These are phyloP conservation scores for Curvularia eragrostidis DNA, from an alignment of 2,329 filamentous ascomycete genomes.

Conservation along the genomic window DNA sequence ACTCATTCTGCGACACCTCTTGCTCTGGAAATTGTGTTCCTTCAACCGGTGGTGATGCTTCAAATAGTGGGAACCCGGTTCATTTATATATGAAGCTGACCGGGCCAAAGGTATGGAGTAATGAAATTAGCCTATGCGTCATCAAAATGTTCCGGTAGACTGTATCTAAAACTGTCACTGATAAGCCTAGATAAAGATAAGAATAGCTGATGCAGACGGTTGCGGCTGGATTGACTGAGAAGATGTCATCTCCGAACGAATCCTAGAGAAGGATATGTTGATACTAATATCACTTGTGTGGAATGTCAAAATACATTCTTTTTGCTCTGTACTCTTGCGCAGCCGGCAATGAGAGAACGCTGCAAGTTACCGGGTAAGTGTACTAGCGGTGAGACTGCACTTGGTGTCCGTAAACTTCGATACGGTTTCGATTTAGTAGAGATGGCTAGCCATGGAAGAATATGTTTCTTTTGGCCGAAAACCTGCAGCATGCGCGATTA, in stretches of 20 bases:
- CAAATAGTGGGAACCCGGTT: background rate
- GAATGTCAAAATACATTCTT: background rate
- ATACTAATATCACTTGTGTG: background rate
- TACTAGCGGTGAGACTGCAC: background rate
- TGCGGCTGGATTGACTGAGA: background rate
- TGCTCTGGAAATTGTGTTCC: background rate
- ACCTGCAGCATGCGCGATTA: background rate
- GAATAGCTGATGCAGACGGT: background rate
- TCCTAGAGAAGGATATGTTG: background rate
- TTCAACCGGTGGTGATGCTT: slow-evolving; percentile 1
- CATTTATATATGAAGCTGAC: background rate
- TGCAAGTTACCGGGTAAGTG: background rate
- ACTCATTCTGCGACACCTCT: background rate
- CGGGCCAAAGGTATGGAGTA: background rate
- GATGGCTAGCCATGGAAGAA: background rate
- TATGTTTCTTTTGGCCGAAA: background rate
- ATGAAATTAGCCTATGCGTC: background rate
- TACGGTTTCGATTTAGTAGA: background rate
- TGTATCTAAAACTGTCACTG: background rate
- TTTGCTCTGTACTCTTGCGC: background rate
- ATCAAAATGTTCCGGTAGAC: background rate
- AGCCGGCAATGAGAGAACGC: background rate
- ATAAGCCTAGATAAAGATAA: background rate
- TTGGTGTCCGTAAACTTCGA: background rate
- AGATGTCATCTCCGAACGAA: background rate